Conservation (phyloP, 1,284 basidiomycete genomes). For the Leccinum pachyderme region DNA sequence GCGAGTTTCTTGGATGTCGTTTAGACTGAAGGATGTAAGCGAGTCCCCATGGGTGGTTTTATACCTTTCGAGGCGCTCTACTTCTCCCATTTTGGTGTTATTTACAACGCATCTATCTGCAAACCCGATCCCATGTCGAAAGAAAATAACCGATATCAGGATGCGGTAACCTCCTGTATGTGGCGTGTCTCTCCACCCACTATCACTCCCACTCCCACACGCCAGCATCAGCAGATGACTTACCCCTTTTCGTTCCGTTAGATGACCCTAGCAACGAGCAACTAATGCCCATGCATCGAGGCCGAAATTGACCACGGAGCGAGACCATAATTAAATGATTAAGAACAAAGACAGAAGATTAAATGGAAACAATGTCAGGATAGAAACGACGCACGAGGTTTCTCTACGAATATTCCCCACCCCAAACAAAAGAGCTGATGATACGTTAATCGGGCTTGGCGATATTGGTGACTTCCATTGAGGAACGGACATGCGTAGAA, state of each 20-base stretch:
- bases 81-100: constrained; percentile 6
- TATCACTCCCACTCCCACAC: not conserved
- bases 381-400: not conserved
- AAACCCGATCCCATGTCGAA: not conserved
- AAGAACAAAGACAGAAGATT: not conserved
- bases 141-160: not conserved
- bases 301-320: no score
- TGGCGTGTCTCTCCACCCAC: constrained; percentile 1
- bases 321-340: not conserved
- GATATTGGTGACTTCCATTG: no score
- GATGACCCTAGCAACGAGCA: not conserved
- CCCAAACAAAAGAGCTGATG: not conserved
- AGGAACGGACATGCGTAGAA: not conserved
- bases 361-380: not conserved
- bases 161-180: not conserved
- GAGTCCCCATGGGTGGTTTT: not conserved
- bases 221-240: not conserved
- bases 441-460: not conserved
- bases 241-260: not conserved
- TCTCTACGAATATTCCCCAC: not conserved
- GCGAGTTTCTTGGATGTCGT: not conserved
- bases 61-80: constrained; percentile 4
- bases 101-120: not conserved
- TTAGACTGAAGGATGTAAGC: not conserved
- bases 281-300: not conserved